phyloP scores from a whole-genome alignment of 495 filamentous ascomycete species.

The Elasticomyces elasticus region DNA sequence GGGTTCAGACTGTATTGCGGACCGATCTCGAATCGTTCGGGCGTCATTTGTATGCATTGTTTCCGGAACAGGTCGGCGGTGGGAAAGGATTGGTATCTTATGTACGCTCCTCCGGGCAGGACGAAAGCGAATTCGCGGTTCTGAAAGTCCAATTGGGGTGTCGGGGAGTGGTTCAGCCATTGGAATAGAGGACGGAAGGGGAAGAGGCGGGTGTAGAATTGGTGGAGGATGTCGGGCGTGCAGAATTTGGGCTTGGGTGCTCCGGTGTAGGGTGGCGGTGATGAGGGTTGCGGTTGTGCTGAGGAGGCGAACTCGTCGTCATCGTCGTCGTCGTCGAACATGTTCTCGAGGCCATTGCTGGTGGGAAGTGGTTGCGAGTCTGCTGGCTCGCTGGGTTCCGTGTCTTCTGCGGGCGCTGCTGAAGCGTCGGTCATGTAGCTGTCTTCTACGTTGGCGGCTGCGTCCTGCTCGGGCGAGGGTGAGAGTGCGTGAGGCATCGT shows the following conservation, averaged over 20 bases:
- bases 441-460: conserved; percentile 11
- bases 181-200: conserved; percentile 93
- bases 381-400: not conserved
- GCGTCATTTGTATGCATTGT: conserved; percentile 75
- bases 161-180: conserved; percentile 91
- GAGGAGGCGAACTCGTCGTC: conserved; percentile 66
- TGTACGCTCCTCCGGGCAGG: conserved; percentile 75
- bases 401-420: not conserved
- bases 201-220: conserved; percentile 92
- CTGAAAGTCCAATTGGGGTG: conserved; percentile 74
- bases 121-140: conserved; percentile 95
- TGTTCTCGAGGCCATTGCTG: conserved; percentile 54
- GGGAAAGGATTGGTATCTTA: conserved; percentile 83
- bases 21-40: conserved; percentile 93
- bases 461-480: conserved; percentile 11
- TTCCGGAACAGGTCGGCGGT: conserved; percentile 84
- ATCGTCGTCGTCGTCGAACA: conserved; percentile 69
- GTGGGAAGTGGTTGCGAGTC: not conserved
- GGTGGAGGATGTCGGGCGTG: conserved; percentile 73
- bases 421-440: conserved; percentile 18
- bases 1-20: conserved; percentile 91
- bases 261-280: conserved; percentile 28
- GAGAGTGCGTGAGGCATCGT: conserved; percentile 27
- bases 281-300: conserved; percentile 18
- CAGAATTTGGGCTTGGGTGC: conserved; percentile 39